Percentiles rank a stretch among this genome's conserved stretches.
Conservation (phyloP, 177 flowering plant species). For the Telopea speciosissima region DNA sequence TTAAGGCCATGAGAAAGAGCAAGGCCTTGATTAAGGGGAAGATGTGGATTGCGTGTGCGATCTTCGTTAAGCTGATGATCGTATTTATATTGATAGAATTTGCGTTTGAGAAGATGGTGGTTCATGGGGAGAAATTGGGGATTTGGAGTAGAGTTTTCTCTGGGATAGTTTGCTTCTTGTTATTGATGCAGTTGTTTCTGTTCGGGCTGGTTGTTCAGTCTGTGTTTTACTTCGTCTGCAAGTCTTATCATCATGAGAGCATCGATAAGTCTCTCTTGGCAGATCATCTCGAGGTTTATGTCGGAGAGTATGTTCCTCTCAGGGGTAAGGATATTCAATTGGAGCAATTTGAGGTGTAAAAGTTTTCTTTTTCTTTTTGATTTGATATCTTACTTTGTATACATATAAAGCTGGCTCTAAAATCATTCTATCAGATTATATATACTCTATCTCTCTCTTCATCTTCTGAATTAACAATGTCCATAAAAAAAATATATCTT, state of each 20-base stretch:
- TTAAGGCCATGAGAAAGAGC: conserved; percentile 37
- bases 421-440: too few species aligned
- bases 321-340: conserved; percentile 28
- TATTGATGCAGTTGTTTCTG: conserved; percentile 19
- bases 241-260: conserved; percentile 36
- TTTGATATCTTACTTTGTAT: too few species aligned
- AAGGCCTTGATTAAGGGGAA: conserved; percentile 33
- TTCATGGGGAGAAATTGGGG: not conserved
- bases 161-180: conserved; percentile 16
- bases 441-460: too few species aligned
- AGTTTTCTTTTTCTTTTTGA: too few species aligned
- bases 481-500: too few species aligned
- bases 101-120: conserved; percentile 20
- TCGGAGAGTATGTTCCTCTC: conserved; percentile 30
- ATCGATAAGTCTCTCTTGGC: conserved; percentile 28
- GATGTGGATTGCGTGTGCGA: conserved; percentile 14
- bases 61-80: conserved; percentile 13
- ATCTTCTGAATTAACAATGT: too few species aligned
- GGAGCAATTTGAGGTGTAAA: conserved; percentile 20
- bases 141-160: conserved; percentile 7
- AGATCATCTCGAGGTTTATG: conserved; percentile 30
- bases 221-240: conserved; percentile 36
- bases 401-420: too few species aligned
- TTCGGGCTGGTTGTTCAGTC: conserved; percentile 26
- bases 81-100: conserved; percentile 1